Evolutionary conservation across 345 rosid genomes (phyloP), one percentile per base, ranked within the genome.

Genomic region (Turnera subulata): DNA sequence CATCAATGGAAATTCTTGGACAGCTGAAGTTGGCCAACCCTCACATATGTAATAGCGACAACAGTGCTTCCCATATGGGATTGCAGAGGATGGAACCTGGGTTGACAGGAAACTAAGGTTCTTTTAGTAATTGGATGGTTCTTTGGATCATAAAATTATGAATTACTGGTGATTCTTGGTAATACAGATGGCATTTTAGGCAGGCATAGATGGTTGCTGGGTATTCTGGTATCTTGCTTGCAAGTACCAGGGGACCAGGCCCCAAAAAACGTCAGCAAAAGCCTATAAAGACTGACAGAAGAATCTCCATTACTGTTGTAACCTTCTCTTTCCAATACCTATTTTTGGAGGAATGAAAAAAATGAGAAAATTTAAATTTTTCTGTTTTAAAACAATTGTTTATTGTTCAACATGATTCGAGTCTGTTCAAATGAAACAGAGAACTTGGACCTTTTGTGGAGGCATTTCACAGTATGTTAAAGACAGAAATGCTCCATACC

Each of bases 401-500:
- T 29, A 29, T 50, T 72, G 67, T 50, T 66, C 58, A 71, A 55
- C 67, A 78, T 78, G 76, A 76, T 74, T 57, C 63, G 63, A 69
- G 76, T 76, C 77, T 65, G 79, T 59, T 70, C 69, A 55, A 56
- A 43, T 56, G 76, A 66, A 81, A 68, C 79, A 78, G 72, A 78
- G 78, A 65, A 76, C 75, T 74, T 81, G 82, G 82, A 72, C 78
- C 72, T 74, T 76, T 72, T 59, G 49, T 24, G 53, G 68, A 61
- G 78, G 62, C 72, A 64, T 56, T 60, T 63, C 50, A 63, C 77
- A 60, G 57, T 64, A 58, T 61, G 67, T 72, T 68, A 68, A 81
- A 55, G 79, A 81, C 81, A 73, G 76, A 74, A 80, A 71, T 71
- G 79, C 78, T 76, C 86, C 86, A 84, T 81, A 68, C 84, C 77